Conservation (phyloP, 805 yeast species). For the Wickerhamomyces kurtzmanii region DNA sequence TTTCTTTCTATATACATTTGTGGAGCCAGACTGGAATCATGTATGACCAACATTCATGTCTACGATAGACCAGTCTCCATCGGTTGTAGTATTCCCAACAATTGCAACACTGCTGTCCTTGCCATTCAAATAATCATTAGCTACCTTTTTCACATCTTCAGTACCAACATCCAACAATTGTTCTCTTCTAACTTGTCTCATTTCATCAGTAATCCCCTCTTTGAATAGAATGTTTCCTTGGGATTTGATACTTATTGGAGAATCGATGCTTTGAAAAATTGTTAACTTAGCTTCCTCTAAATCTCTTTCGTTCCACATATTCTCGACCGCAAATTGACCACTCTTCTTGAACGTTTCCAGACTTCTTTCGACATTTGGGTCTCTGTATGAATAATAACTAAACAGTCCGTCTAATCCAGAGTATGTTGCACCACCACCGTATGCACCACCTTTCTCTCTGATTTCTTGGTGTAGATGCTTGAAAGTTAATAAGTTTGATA, state of each 20-base stretch:
- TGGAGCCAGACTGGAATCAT: no score
- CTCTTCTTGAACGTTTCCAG: slow-evolving; percentile 45
- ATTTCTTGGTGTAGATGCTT: slow-evolving; percentile 81
- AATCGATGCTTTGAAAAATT: slow-evolving; percentile 85
- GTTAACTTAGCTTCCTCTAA: slow-evolving; percentile 85
- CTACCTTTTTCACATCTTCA: slow-evolving; percentile 51
- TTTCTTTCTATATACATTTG: no score
- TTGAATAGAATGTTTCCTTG: slow-evolving; percentile 66
- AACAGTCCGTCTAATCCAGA: slow-evolving; percentile 75
- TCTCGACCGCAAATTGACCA: slow-evolving; percentile 35
- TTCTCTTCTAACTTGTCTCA: slow-evolving; percentile 75
- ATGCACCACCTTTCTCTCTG: slow-evolving; percentile 95
- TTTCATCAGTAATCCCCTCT: slow-evolving; percentile 64
- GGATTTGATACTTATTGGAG: slow-evolving; percentile 72
- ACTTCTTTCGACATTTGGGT: slow-evolving; percentile 77
- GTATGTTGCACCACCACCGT: slow-evolving; percentile 90
- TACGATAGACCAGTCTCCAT: slow-evolving; percentile 11
- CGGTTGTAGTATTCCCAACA: slow-evolving; percentile 24
- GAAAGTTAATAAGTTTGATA: slow-evolving; percentile 73
- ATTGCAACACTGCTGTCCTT: slow-evolving; percentile 26
- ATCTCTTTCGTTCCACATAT: slow-evolving; percentile 50
- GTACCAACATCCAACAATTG: slow-evolving; percentile 56
- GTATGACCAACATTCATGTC: slow-evolving; percentile 11
- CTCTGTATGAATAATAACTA: slow-evolving; percentile 84
- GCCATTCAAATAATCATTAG: slow-evolving; percentile 50